These are phyloP conservation scores for Silene coronaria DNA, from an alignment of 179 eudicot species.

Conservation along the genomic window DNA sequence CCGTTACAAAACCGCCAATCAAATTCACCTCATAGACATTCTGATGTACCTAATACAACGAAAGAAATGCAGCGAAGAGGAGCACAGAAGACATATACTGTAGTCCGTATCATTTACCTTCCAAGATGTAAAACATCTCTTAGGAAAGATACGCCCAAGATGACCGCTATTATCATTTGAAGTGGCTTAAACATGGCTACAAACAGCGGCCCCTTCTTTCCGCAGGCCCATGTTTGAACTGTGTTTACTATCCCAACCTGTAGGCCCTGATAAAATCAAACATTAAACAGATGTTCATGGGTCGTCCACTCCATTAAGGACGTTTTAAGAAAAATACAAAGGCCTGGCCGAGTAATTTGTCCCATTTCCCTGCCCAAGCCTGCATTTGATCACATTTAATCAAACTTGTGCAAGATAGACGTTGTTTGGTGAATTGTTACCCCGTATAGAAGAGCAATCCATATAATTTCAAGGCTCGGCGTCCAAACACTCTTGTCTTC, in stretches of 20 bases:
- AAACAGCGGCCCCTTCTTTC: slow-evolving; percentile 38
- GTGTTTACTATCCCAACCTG: slow-evolving; percentile 24
- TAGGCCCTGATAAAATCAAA: slow-evolving; percentile 18
- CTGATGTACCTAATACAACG: too few relatives aligned
- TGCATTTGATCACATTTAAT: background rate
- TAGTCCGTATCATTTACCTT: slow-evolving; percentile 28
- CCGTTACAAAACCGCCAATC: background rate
- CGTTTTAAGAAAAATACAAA: too few relatives aligned
- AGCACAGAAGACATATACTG: too few relatives aligned
- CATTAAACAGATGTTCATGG: background rate
- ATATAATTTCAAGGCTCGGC: slow-evolving; percentile 15
- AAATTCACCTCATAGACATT: too few relatives aligned
- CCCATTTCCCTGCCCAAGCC: too few relatives aligned
- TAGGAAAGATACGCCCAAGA: slow-evolving; percentile 34
- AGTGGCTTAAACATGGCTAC: slow-evolving; percentile 42
- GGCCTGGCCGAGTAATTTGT: too few relatives aligned
- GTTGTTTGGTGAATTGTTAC: slow-evolving; percentile 13
- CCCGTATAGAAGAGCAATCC: slow-evolving; percentile 29
- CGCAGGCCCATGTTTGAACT: slow-evolving; percentile 35
- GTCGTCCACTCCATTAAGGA: too few relatives aligned
- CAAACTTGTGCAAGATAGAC: background rate
- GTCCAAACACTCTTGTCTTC: slow-evolving; percentile 28
- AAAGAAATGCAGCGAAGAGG: background rate
- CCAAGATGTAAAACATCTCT: slow-evolving; percentile 31
- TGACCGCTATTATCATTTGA: slow-evolving; percentile 37